Base-by-base conservation (phyloP, 1,139 yeast genomes). In the Geotrichum fermentans region DNA sequence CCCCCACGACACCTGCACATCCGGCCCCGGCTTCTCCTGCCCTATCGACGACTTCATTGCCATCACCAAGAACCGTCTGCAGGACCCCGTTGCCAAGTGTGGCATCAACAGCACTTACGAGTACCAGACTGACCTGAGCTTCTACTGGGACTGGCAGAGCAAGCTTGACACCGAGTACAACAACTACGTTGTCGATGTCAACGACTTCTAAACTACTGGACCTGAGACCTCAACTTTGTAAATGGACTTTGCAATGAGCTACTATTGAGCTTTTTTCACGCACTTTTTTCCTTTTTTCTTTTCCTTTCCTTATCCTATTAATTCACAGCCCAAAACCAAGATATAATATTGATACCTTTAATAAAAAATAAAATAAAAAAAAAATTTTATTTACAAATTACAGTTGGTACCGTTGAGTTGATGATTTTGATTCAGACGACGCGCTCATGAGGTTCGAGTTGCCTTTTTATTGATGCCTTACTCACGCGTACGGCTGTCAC, bases 11-110 rank as follows among this genome's bases (percentile, higher is more conserved):
- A 63, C 62, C 24, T 80, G 85, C 63, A 67, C 68, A 45, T 56
- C 60, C 40, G 87, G 87, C 1, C 86, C 86, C 11, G 85, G 84
- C 0, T 80, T 76, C 61, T 73, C 82, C 6, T 79, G 84, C 66
- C 65, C 71, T 40, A 61, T 78, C 40, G 61, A 66, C 3, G 72
- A 73, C 38, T 81, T 65, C 55, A 30, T 46, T 22, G 22, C 20
- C 14, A 40, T 47, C 35, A 32, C 40, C 29, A 37, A 24, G n/a
- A 14, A 22, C n/a, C 29, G 40, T 2, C 14, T 43, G 11, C 45
- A 21, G 2, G 43, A 49, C 21, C 29, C 47, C 26, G 33, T 29
- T 32, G n/a, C 17, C 2, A 41, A 33, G 8, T 51, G 54, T 28
- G 49, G 42, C 10, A 45, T 48, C 14, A 33, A 34, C 13, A 16